Evolutionary conservation across 257 asterid species (phyloP), one percentile per base, ranked within the genome.

Genomic region (Nicotiana obtusifolia): DNA sequence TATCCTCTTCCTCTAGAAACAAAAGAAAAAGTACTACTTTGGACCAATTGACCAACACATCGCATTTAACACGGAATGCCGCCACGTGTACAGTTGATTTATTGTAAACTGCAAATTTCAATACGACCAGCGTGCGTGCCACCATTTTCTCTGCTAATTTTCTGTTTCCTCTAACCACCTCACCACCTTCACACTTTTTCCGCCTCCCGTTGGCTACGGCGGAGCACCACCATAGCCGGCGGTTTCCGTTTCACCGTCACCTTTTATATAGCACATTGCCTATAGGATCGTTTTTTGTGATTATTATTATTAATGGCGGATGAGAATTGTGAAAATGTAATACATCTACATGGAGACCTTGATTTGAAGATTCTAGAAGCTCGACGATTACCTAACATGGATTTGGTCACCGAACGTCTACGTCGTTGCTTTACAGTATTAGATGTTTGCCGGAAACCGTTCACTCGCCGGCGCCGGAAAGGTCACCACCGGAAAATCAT

Each of bases 361-460:
- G 97, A 94, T 86, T 90, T 95, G 14, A 89, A 86, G 41, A 90
- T 95, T 66, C 79, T 94, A 22, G 97, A 95, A 80, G 99, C 98
- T 10, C 94, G 98, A 19, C 73, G 87, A 47, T 85, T 95, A 80
- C 99, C 98, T 2, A 95, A 95, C 83, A 95, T 95, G 99, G 99
- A 95, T 86, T 17, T 95, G 11, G 82, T 92, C 10, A 82, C 93
- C 17, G 97, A 92, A 64, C 92, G 92, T 53, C 53, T 95, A 84
- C 94, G 97, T 31, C 96, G 97, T 4, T 89, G 89, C 84, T 81
- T 94, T 83, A 75, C 97, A 5, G 89, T 89, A 1, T 86, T 94
- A 47, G 85, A 86, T 52, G 78, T 82, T 22, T 84, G 90, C 31
- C 90, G 90, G 31, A 90, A 83, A 60, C 98, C 97, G 1, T 87